Evolutionary conservation across 192 early-diverging fungal genomes (phyloP).

Genomic region (Coemansia sp.): DNA sequence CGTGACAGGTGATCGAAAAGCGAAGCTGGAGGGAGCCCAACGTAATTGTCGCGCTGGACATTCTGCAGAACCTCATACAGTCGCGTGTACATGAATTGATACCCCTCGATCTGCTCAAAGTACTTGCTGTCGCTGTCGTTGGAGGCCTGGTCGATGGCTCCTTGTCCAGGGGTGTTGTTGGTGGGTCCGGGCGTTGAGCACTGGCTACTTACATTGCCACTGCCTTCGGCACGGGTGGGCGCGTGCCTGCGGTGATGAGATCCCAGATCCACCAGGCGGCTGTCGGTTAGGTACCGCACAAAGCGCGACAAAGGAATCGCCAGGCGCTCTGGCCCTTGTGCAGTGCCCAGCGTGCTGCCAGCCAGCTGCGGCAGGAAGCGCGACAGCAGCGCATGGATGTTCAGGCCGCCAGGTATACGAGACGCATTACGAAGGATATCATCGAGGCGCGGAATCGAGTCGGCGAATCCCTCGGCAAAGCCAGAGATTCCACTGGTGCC

Average conservation of each 20-base stretch:
- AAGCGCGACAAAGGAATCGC: conserved; percentile 34
- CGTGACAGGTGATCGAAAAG: conserved; percentile 32
- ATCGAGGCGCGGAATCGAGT: conserved; percentile 36
- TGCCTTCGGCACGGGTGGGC: background rate
- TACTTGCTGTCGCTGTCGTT: conserved; percentile 6
- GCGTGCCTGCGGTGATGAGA: conserved; percentile 6
- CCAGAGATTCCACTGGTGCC: conserved; percentile 17
- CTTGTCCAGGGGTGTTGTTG: background rate
- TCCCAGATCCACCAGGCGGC: conserved; percentile 7
- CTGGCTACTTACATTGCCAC: conserved; percentile 7
- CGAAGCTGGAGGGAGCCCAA: conserved; percentile 24
- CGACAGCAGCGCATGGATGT: conserved; percentile 36
- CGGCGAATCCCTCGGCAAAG: conserved; percentile 24
- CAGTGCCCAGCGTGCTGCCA: conserved; percentile 8
- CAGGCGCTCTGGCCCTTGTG: conserved; percentile 33
- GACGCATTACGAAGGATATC: conserved; percentile 24
- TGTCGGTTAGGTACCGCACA: conserved; percentile 25
- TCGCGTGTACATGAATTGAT: conserved; percentile 57
- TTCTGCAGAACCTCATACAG: conserved; percentile 64
- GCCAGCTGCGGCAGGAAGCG: conserved; percentile 37
- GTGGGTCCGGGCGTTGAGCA: conserved; percentile 4
- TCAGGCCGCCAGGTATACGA: conserved; percentile 30
- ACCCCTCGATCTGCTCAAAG: conserved; percentile 43
- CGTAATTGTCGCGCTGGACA: conserved; percentile 52
- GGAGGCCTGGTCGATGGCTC: background rate